Base-by-base conservation (phyloP, 345 rosid species). In the Pugionium dolabratum region DNA sequence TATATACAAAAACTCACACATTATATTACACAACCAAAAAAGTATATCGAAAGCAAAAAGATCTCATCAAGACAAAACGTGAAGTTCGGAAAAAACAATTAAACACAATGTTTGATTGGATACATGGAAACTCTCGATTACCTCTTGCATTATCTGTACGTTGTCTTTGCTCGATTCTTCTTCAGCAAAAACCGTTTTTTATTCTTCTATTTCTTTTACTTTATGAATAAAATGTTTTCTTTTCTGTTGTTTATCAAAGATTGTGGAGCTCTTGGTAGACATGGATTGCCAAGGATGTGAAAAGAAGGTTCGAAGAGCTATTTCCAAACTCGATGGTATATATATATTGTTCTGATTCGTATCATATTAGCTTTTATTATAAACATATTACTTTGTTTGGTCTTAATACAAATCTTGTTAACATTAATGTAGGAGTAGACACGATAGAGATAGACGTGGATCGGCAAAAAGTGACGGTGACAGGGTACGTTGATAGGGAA, bases 261-360 rank as follows among this genome's bases (percentile, higher is more conserved):
- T 78, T 59, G 94, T 86, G 77, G 94, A 88, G 83, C 91, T 91
- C 35, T 62, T 68, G 82, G 97, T 91, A 26, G 94, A 88, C 32
- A 91, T 88, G 97, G 96, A 91, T 55, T 88, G 97, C 5, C 79
- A 86, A 72, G 97, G 97, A 34, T 88, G 97, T 62, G 78, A 85
- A 58, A 88, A 81, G 79, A 82, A 91, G 45, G 81, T 88, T 40
- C 77, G 88, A 68, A 80, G 79, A 81, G 91, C 97, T 34, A 74
- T 88, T 69, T 85, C 87, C 2, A 91, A 80, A 80, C 72, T 91
- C 6, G 76, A 79, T 28, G 91, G 97, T 79, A 40, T 18, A 18
- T 18, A 18, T 18, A 18, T 18, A 18, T 18, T 18, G 18, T 18
- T 18, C 18, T 18, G 18, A 49, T 39, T 46, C 4, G 9, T 53